Evolutionary conservation across 768 basidiomycete species (phyloP), one percentile per base, ranked within the genome.

Genomic region (Pleurotus ostreatus): DNA sequence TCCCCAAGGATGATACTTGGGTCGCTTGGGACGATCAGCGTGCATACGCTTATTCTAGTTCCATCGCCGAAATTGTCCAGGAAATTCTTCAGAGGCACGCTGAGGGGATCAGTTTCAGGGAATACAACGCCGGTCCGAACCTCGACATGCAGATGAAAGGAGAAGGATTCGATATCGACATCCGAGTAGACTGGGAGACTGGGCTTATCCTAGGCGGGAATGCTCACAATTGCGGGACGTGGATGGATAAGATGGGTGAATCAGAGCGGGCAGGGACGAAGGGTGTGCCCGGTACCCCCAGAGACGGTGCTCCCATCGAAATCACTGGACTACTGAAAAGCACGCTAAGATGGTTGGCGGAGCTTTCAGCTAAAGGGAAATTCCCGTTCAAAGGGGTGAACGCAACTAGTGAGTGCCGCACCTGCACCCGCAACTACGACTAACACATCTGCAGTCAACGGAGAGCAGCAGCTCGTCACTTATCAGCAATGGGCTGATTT

Each of bases 211-310:
- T 84, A 57, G 97, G 97, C 23, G 97, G 97, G 6, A 98, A 85
- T 68, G 72, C 74, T 55, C 71, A 79, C 64, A 96, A 96, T 63
- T 95, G 94, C 66, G 94, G 94, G 9, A 95, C 94, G 1, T 96
- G 94, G 94, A 94, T 94, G 94, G 94, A 96, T 75, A 96, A 96
- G 80, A 95, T 95, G 93, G 97, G 97, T 44, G 94, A 96, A 66
- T 94, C 91, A 2, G 77, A 75, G 57, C 91, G 85, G 63, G 96
- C 97, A 3, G 92, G 94, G 1, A 98, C 89, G 53, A 97, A 95
- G 71, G 97, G 97, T 25, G 70, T 89, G 26, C 97, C 97, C n/a
- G 97, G 93, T 8, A 96, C 95, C 0, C 95, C 97, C 1, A 79
- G 97, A 61, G 95, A 98, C 66, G 97, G 97, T 7, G 91, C 96